Conservation (phyloP, 352 stramenopile species). For the Achlya hypogyna region DNA sequence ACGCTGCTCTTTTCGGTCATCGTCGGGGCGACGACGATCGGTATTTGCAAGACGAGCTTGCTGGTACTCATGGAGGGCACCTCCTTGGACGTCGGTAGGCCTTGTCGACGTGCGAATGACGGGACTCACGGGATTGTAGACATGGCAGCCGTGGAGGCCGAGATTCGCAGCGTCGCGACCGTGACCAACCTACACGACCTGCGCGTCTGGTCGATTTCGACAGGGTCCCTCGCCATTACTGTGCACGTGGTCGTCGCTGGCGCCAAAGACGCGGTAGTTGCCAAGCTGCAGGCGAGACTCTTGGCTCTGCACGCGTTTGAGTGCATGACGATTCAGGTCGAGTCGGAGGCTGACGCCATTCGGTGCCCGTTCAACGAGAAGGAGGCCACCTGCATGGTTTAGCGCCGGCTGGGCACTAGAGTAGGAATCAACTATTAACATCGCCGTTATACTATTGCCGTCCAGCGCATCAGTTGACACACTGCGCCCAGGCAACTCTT, state of each 20-base stretch:
- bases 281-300: not conserved
- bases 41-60: conserved; percentile 85
- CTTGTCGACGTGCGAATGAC: not conserved
- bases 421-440: not conserved
- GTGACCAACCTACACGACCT: conserved; percentile 96
- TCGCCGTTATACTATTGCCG: no score
- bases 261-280: not conserved
- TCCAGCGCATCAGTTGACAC: no score
- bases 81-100: conserved; percentile 27
- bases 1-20: conserved; percentile 95
- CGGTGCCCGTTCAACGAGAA: conserved; percentile 13
- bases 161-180: conserved; percentile 36
- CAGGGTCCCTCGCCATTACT: conserved; percentile 80
- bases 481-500: no score
- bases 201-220: conserved; percentile 95
- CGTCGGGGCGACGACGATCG: conserved; percentile 90
- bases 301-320: conserved; percentile 14
- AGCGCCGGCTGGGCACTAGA: not conserved
- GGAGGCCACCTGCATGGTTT: conserved; percentile 1
- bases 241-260: conserved; percentile 66
- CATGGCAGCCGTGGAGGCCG: conserved; percentile 34
- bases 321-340: conserved; percentile 11
- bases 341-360: not conserved
- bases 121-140: conserved; percentile 27
- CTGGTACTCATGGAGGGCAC: conserved; percentile 94